Conservation (phyloP, 169 alveolate species). For the Plasmodium malariae region DNA sequence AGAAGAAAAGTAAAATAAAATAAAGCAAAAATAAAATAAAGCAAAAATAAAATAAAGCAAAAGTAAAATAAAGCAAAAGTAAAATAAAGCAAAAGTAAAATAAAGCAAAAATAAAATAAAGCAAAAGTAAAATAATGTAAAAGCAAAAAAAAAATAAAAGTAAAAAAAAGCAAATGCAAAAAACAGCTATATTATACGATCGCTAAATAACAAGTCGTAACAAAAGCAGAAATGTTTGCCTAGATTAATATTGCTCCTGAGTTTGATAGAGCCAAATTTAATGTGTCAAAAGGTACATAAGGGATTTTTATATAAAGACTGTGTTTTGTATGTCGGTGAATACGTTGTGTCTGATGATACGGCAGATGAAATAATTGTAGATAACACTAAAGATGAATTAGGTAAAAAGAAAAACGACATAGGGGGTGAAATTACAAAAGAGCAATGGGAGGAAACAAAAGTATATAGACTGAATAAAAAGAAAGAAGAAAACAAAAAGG, state of each 20-base stretch:
- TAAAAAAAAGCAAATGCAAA: too few relatives aligned
- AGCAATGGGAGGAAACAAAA: background rate
- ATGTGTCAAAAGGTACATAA: slow-evolving; percentile 20
- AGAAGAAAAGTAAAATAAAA: too few relatives aligned
- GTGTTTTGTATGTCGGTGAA: slow-evolving; percentile 50
- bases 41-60: too few relatives aligned
- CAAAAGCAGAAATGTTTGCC: background rate
- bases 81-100: too few relatives aligned
- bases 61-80: too few relatives aligned
- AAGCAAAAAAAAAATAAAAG: too few relatives aligned
- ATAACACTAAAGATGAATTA: background rate
- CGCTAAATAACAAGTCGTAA: background rate
- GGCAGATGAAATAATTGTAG: background rate
- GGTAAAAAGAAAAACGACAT: background rate
- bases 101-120: too few relatives aligned
- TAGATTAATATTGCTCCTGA: background rate
- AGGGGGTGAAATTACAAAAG: too few relatives aligned
- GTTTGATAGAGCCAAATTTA: background rate
- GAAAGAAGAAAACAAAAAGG: background rate
- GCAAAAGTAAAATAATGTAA: too few relatives aligned
- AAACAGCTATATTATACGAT: background rate
- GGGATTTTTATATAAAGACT: slow-evolving; percentile 35
- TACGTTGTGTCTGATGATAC: slow-evolving; percentile 8
- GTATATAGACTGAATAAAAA: background rate
- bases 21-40: too few relatives aligned